Evolutionary conservation across 768 basidiomycete species (phyloP).

Genomic region (Saitozyma sp.): DNA sequence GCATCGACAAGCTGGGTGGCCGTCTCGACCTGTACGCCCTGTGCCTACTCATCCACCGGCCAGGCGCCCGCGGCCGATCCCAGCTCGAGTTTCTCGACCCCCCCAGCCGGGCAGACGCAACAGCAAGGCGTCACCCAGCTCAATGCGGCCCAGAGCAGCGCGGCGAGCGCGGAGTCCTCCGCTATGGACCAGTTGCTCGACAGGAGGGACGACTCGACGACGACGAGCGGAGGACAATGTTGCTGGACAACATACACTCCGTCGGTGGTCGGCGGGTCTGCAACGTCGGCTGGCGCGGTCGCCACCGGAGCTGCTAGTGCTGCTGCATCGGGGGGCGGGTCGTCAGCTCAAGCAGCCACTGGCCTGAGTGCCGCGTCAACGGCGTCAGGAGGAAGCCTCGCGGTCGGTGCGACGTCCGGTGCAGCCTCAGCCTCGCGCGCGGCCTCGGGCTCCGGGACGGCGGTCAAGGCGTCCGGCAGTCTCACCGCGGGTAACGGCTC

Average conservation of each 20-base stretch:
- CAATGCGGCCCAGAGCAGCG: no score
- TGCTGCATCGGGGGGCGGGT: no score
- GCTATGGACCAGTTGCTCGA: neutral
- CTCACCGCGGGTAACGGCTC: no score
- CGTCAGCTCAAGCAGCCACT: no score
- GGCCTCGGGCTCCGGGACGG: neutral
- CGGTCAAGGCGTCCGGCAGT: neutral
- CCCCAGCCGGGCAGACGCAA: conserved; percentile 17
- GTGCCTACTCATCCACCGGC: conserved; percentile 6
- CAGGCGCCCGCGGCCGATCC: neutral
- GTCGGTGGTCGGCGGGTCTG: conserved; percentile 22
- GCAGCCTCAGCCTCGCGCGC: neutral
- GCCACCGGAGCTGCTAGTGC: neutral
- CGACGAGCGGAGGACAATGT: conserved; percentile 36
- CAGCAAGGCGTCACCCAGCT: neutral
- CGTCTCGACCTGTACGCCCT: conserved; percentile 17
- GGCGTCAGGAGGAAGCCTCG: neutral
- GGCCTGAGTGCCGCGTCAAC: no score
- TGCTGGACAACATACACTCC: conserved; percentile 47
- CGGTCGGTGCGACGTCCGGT: neutral
- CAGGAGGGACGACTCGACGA: conserved; percentile 19
- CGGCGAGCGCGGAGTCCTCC: no score
- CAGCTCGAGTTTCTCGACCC: conserved; percentile 5
- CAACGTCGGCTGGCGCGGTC: neutral
- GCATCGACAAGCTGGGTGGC: conserved; percentile 17